Base-by-base conservation (phyloP, 306 rosid genomes). In the Gastrolobium villosum region DNA sequence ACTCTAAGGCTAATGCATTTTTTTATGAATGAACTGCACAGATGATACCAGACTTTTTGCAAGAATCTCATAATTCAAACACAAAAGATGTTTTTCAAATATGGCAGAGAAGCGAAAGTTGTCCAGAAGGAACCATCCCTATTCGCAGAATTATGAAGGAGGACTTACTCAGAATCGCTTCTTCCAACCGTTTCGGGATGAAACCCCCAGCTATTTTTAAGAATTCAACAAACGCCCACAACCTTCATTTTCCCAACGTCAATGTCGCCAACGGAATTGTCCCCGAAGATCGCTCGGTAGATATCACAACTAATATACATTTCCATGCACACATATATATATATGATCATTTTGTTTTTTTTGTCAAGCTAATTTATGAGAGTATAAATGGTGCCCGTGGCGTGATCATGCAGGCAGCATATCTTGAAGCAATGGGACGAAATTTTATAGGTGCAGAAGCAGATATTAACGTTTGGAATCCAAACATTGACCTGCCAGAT, bases 61-160 rank as follows among this genome's bases (percentile, higher is more conserved):
- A 62, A 20, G 48, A 74, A 35, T 72, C 74, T 4, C 30, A 65
- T n/a, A 59, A 62, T 65, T 8, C 76, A 52, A 77, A 60, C 30
- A 54, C 13, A 1, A 59, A 60, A 28, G 31, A 70, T 9, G 50
- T 7, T 13, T 70, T 65, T 28, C 96, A 91, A 7, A 74, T 55
- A 46, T 93, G 96, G 96, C 96, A 82, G 1, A 89, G 32, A 70
- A 87, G 84, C 62, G 96, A 93, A 80, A 85, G 79, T 5, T 89
- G 98, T 83, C 96, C 96, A 5, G 6, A 85, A 7, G 97, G 93
- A 84, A 88, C 92, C 1, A 30, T 91, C 44, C 93, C 94, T 1
- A 84, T 91, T 54, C 82, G 94, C 11, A 89, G 93, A 83, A 76
- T 89, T 64, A 35, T 4, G 52, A 76, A 36, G 70, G 44, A 74